A percentile compares a stretch with the other conserved stretches of the same genome.
phyloP scores from a whole-genome alignment of 2,329 filamentous ascomycete genomes.

The Aspergillus calidoustus region DNA sequence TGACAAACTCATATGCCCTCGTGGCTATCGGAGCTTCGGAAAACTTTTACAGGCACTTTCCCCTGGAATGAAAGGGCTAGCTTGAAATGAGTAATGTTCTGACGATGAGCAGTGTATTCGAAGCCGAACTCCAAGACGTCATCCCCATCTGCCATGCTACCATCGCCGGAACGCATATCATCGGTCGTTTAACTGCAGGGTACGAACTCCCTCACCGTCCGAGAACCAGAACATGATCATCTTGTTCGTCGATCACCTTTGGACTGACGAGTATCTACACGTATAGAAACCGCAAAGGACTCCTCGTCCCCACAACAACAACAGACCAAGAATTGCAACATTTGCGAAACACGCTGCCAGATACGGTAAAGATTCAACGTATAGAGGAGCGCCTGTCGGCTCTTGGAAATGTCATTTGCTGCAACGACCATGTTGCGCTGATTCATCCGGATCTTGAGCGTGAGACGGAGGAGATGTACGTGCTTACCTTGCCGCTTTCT shows the following conservation, averaged over 20 bases:
- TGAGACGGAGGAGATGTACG: conserved; percentile 90
- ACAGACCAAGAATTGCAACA: conserved; percentile 99
- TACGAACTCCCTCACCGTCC: conserved; percentile 47
- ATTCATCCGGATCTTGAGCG: conserved; percentile 96
- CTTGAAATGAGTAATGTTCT: neutral
- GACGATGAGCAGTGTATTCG: conserved; percentile 72
- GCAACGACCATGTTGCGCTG: conserved; percentile 95
- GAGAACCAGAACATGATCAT: neutral
- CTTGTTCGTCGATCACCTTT: neutral
- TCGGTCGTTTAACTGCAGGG: conserved; percentile 93
- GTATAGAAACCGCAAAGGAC: conserved; percentile 85
- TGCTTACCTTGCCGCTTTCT: neutral
- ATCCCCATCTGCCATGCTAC: conserved; percentile 97
- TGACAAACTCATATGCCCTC: conserved; percentile 96
- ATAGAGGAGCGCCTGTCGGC: conserved; percentile 97
- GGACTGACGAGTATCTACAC: neutral
- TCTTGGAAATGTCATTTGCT: conserved; percentile 94
- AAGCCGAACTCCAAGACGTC: conserved; percentile 95
- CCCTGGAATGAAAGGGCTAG: neutral
- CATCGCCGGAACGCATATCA: conserved; percentile 94
- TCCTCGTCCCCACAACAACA: conserved; percentile 92
- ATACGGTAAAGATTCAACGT: conserved; percentile 89
- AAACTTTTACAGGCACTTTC: conserved; percentile 86
- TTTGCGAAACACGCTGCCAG: conserved; percentile 90
- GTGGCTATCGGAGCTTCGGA: conserved; percentile 93